Evolutionary conservation across 768 basidiomycete species (phyloP), one percentile per base, ranked within the genome.

Genomic region (Phanerochaete carnosa): DNA sequence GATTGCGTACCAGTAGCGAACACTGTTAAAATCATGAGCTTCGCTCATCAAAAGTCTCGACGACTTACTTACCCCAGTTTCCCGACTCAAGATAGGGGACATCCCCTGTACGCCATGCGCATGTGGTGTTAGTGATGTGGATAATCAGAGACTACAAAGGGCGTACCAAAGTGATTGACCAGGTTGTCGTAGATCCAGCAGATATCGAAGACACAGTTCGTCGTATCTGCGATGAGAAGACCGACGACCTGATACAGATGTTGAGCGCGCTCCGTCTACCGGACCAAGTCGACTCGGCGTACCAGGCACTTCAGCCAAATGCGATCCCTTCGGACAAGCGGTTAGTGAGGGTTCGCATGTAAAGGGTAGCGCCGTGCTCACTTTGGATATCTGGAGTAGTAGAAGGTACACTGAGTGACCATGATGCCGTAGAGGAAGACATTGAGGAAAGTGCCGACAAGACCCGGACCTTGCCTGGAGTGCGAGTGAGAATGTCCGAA

Each of bases 181-280:
- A 67, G 25, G 16, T 60, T 52, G 33, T 67, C 52, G 50, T 65
- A 67, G 2, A 67, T 67, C 61, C 61, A 62, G 25, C 46, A 52
- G 29, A 65, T 61, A 46, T 63, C 62, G 45, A 67, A 65, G 12
- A 57, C 56, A 37, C 57, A 57, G 35, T 67, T 67, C 8, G 65
- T 22, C 13, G 62, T 63, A 33, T 67, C 66, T 30, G 57, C 59
- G 22, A 62, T 12, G 9, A 65, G 47, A 2, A 67, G 58, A 22
- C 55, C 32, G 23, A 54, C 23, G 26, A 67, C 64, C 66, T 66
- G 39, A 22, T 9, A 23, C n/a, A 30, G 7, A 33, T 47, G 4
- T 4, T 26, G 29, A 43, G 39, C 19, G 39, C 15, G 15, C 33
- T 7, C 33, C 15, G 33, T 15, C 7, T 55, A 32, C 11, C 12